Evolutionary conservation across 768 basidiomycete genomes (phyloP).

Genomic region (Podaxis sp.): DNA sequence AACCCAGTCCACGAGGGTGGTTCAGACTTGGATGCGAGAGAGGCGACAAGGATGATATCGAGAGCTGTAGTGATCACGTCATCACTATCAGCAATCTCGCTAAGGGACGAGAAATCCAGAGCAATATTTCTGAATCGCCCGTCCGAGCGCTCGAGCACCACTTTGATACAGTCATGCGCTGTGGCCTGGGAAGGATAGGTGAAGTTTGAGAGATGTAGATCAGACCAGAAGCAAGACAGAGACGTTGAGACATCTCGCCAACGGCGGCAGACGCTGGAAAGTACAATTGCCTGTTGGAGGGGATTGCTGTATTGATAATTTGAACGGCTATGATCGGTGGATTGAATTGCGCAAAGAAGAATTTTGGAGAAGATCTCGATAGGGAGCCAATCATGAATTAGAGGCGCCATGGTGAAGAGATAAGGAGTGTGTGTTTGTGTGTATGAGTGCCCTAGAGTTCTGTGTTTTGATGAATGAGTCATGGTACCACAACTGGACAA

Average conservation of each 20-base stretch:
- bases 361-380: not conserved
- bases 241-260: not conserved
- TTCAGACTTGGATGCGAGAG: not conserved
- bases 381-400: not conserved
- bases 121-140: not conserved
- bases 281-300: not conserved
- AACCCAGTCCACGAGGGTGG: not conserved
- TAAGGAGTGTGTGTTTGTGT: not conserved
- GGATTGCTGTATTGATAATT: not conserved
- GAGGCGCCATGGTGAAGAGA: not conserved
- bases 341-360: not conserved
- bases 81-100: not conserved
- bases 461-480: not conserved
- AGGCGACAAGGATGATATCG: not conserved
- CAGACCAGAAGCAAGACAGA: not conserved
- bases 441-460: not conserved
- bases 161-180: not conserved
- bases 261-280: not conserved
- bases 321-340: not conserved
- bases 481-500: not conserved
- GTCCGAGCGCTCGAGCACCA: not conserved
- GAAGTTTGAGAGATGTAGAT: not conserved
- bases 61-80: not conserved
- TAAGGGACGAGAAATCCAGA: not conserved
- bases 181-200: not conserved